Base-by-base conservation (phyloP, 768 basidiomycete genomes). In the Boletus sp. region DNA sequence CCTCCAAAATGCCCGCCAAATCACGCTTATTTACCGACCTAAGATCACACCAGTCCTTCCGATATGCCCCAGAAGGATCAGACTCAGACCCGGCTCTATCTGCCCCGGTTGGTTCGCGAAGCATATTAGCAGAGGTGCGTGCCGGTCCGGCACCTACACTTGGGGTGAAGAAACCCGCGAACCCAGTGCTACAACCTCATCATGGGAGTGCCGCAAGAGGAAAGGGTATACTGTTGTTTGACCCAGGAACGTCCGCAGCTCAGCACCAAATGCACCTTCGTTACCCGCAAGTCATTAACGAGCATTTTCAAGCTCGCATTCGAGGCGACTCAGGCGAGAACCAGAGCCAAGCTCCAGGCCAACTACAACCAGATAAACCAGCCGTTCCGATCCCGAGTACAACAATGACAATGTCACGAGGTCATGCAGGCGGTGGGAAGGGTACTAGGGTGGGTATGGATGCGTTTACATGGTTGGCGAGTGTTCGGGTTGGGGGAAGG, bases 111-210 rank as follows among this genome's bases (percentile, higher is more conserved):
- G 85, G 86, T 8, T 75, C 80, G 50, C 82, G 87, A 34, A 76
- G 79, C 1, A 88, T 90, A 59, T 72, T 89, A 1, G 85, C 85
- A 1, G 87, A 87, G 68, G 85, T 87, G 14, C 79, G 88, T 13
- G 83, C 87, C 0, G 75, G 78, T 11, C 74, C 72, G 0, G 75
- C 72, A 0, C 64, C 65, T 10, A 67, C 64, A 11, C 47, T 50
- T 21, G 50, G 51, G 9, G 34, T 17, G 5, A 67, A 54, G 52
- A 69, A 50, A 50, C 56, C 64, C 3, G 54, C 64, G 2, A 70
- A 69, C 37, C 67, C 60, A 6, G 63, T 65, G 34, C 32, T 69
- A 30, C 72, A 74, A 56, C 69, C 74, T 25, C 69, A 75, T 47
- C 59, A 66, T 17, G 61, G 67, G 41, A 72, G 68, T 25, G 68